Conservation (phyloP, 352 stramenopile species). For the Globisporangium iwayamae region DNA sequence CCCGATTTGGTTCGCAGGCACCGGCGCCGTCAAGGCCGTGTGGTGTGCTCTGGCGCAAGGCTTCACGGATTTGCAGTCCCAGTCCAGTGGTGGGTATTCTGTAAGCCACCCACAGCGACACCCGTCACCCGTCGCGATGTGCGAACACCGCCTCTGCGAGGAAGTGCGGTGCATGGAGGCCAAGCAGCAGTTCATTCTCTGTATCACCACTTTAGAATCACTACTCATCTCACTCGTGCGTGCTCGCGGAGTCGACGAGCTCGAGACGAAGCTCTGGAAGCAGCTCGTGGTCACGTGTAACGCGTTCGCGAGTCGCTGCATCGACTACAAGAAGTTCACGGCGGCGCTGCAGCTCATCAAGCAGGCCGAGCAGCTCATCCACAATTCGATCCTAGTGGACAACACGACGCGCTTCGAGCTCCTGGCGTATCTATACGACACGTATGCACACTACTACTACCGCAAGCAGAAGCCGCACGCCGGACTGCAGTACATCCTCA, state of each 20-base stretch:
- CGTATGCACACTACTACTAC: slow-evolving; percentile 91
- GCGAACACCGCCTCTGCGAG: slow-evolving; percentile 62
- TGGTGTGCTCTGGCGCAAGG: slow-evolving; percentile 73
- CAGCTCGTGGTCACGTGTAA: slow-evolving; percentile 90
- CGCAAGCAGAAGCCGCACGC: slow-evolving; percentile 75
- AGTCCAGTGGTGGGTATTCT: neutral
- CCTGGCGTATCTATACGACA: slow-evolving; percentile 81
- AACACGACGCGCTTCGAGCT: slow-evolving; percentile 56
- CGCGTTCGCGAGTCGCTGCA: slow-evolving; percentile 81
- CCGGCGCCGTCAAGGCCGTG: slow-evolving; percentile 73
- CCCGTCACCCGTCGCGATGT: slow-evolving; percentile 25
- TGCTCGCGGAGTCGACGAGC: slow-evolving; percentile 40
- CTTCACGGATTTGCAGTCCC: slow-evolving; percentile 26
- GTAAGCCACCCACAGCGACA: neutral
- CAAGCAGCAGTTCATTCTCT: slow-evolving; percentile 72
- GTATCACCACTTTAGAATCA: slow-evolving; percentile 74
- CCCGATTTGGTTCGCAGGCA: slow-evolving; percentile 85
- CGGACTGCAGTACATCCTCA: slow-evolving; percentile 80
- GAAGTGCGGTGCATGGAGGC: slow-evolving; percentile 81
- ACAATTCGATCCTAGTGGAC: slow-evolving; percentile 68
- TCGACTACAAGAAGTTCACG: slow-evolving; percentile 81
- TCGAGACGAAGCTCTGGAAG: slow-evolving; percentile 81
- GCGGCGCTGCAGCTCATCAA: slow-evolving; percentile 82
- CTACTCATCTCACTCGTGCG: slow-evolving; percentile 70
- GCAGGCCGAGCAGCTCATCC: slow-evolving; percentile 67